A percentile compares a stretch with the other conserved stretches of the same genome.
Conservation (phyloP, 2,329 filamentous ascomycete genomes). For the Penicillium verrucosum region DNA sequence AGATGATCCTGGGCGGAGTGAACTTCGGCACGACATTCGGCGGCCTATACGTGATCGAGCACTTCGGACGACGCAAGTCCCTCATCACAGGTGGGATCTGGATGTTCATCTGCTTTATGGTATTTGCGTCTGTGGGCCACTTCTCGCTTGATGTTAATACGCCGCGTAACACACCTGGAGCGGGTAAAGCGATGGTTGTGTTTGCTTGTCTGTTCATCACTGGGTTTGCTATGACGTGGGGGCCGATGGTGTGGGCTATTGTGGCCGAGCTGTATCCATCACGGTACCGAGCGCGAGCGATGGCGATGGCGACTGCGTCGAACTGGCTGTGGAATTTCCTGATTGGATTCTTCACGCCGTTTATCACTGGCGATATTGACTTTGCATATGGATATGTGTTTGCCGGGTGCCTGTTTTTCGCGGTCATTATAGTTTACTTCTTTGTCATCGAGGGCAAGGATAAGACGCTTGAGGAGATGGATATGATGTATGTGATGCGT, state of each 20-base stretch:
- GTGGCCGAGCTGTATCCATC: conserved; percentile 43
- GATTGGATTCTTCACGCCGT: conserved; percentile 72
- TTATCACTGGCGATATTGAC: conserved; percentile 68
- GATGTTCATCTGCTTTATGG: conserved; percentile 63
- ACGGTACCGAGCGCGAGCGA: conserved; percentile 63
- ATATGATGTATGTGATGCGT: conserved; percentile 66
- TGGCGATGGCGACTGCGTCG: conserved; percentile 70
- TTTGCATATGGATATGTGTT: conserved; percentile 76
- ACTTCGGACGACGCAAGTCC: conserved; percentile 64
- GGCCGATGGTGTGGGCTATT: conserved; percentile 55
- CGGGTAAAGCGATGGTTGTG: conserved; percentile 66
- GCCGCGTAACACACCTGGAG: conserved; percentile 44
- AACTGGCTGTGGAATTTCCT: conserved; percentile 76
- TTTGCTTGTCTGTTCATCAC: conserved; percentile 69
- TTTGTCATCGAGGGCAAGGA: conserved; percentile 71
- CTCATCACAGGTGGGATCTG: conserved; percentile 64
- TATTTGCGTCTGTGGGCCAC: conserved; percentile 60
- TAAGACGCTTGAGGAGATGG: conserved; percentile 69
- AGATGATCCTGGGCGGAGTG: conserved; percentile 65
- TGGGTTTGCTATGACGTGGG: conserved; percentile 67
- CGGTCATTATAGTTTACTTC: conserved; percentile 64
- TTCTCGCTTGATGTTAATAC: conserved; percentile 38
- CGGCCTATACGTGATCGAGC: conserved; percentile 67
- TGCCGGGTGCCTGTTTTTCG: conserved; percentile 65
- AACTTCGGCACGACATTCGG: conserved; percentile 66